Conservation (phyloP, 2,329 filamentous ascomycete genomes). For the Sarocladium oryzae region DNA sequence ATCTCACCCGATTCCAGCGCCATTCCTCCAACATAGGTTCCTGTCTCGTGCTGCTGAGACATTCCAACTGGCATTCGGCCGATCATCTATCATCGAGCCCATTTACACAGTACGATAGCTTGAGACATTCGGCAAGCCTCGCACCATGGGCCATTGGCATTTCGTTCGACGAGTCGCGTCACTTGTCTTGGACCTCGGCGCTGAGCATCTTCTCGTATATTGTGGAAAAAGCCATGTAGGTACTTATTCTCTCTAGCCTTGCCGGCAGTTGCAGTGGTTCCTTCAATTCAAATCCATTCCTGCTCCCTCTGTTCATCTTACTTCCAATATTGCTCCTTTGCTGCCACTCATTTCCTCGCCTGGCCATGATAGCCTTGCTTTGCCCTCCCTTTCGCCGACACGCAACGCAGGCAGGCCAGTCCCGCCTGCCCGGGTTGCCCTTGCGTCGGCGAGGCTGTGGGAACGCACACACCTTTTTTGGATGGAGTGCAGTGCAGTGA, state of each 20-base stretch:
- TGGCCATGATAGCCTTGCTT: neutral
- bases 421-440: conserved; percentile 4
- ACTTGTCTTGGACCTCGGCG: neutral
- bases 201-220: neutral
- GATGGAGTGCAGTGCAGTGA: neutral
- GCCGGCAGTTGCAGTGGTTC: neutral
- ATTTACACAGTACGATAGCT: too few species aligned
- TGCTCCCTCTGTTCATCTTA: neutral
- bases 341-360: neutral
- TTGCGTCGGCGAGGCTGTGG: neutral
- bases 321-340: too few species aligned
- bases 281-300: neutral
- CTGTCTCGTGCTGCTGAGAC: conserved; percentile 8
- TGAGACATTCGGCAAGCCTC: too few species aligned
- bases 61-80: neutral
- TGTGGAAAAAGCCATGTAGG: too few species aligned
- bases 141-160: too few species aligned
- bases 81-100: neutral
- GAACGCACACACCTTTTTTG: neutral
- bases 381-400: neutral
- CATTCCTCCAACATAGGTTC: neutral
- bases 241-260: too few species aligned
- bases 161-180: too few species aligned
- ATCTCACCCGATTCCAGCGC: conserved; percentile 8
- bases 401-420: too few species aligned